Percentiles rank a stretch among this genome's conserved stretches.
Conservation (phyloP, 805 yeast genomes). For the Cyberlindnera suaveolens region DNA sequence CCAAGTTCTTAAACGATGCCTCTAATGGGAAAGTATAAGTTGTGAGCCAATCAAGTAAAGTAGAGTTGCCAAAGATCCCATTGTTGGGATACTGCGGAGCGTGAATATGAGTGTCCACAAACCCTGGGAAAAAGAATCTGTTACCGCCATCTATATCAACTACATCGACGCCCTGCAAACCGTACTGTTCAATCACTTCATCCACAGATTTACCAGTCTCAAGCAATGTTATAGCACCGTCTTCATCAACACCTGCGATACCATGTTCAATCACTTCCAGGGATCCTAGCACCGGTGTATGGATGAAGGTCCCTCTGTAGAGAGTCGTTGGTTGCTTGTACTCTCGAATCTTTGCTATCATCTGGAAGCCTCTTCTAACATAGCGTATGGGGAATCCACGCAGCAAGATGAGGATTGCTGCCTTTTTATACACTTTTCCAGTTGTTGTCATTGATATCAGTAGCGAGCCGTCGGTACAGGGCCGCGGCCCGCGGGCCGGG, state of each 20-base stretch:
- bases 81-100: conserved; percentile 80
- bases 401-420: too few species aligned
- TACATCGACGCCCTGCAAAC: conserved; percentile 22
- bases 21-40: conserved; percentile 89
- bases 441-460: too few species aligned
- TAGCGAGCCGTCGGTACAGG: too few species aligned
- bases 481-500: too few species aligned
- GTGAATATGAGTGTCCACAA: conserved; percentile 77
- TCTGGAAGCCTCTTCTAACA: neutral
- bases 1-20: conserved; percentile 48
- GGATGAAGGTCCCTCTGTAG: conserved; percentile 66
- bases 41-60: conserved; percentile 83
- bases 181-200: conserved; percentile 6
- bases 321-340: conserved; percentile 25
- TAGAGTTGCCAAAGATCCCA: conserved; percentile 80
- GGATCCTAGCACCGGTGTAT: conserved; percentile 55
- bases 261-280: conserved; percentile 51
- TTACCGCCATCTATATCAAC: conserved; percentile 30
- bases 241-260: conserved; percentile 54
- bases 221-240: conserved; percentile 27
- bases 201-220: conserved; percentile 7
- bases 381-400: too few species aligned
- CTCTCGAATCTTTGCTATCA: conserved; percentile 1
- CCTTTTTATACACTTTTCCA: too few species aligned
- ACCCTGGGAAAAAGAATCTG: conserved; percentile 75